Evolutionary conservation across 805 yeast genomes (phyloP).

Genomic region (Barnettozyma vustinii): DNA sequence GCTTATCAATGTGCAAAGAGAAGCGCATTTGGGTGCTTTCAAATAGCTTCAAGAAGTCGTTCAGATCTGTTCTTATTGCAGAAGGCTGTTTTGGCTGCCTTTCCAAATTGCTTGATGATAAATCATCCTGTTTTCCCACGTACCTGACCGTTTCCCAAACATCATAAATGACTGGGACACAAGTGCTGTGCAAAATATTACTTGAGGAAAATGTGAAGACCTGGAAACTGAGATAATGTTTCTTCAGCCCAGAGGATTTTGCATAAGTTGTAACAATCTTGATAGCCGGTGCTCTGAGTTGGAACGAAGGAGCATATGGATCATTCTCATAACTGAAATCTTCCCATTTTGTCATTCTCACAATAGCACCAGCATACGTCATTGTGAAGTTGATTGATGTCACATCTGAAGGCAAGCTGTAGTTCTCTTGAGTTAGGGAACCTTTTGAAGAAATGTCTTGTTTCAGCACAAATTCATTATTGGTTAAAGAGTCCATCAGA

Average conservation of each 20-base stretch:
- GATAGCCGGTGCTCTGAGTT: conserved; percentile 72
- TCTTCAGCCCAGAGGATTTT: conserved; percentile 33
- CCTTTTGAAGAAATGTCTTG: not conserved
- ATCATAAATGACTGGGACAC: conserved; percentile 73
- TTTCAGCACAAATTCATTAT: not conserved
- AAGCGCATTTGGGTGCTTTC: conserved; percentile 56
- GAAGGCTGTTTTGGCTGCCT: conserved; percentile 3
- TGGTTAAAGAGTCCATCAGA: conserved; percentile 33
- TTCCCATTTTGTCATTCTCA: conserved; percentile 33
- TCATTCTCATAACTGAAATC: conserved; percentile 36
- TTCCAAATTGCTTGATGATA: not conserved
- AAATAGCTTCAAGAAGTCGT: conserved; percentile 40
- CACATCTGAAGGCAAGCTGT: conserved; percentile 19
- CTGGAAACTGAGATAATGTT: conserved; percentile 45
- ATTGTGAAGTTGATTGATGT: conserved; percentile 46
- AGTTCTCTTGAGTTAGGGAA: conserved; percentile 8
- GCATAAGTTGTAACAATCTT: conserved; percentile 50
- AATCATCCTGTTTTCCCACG: conserved; percentile 33
- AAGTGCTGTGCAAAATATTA: conserved; percentile 63
- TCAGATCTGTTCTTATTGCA: not conserved
- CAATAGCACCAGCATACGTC: conserved; percentile 66
- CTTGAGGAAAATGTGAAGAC: conserved; percentile 62
- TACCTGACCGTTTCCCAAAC: conserved; percentile 44
- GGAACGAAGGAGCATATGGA: conserved; percentile 41
- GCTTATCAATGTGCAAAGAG: conserved; percentile 63